phyloP scores from a whole-genome alignment of 257 asterid genomes.

The Plantago ovata region DNA sequence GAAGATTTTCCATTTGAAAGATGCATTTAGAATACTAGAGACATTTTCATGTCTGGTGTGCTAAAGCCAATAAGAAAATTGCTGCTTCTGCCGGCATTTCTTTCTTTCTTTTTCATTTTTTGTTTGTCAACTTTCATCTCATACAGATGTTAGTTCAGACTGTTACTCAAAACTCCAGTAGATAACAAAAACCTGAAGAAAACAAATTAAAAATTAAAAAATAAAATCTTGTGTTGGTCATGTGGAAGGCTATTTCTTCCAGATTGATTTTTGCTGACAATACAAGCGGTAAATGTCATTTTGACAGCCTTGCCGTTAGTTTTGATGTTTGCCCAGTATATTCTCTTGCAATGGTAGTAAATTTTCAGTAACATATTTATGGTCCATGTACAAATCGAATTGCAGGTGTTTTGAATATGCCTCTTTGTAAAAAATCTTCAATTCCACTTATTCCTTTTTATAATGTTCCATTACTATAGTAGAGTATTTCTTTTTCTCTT shows the following conservation, averaged over 20 bases:
- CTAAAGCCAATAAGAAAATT: conserved; percentile 4
- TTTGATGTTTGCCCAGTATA: too few species aligned
- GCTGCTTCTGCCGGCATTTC: conserved; percentile 5
- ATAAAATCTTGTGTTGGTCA: conserved; percentile 6
- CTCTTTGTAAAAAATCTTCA: too few species aligned
- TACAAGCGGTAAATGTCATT: too few species aligned
- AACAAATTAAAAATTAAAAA: not conserved
- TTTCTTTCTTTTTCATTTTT: too few species aligned
- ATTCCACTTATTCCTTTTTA: too few species aligned
- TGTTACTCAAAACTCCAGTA: not conserved
- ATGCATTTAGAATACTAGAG: not conserved
- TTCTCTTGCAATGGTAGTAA: too few species aligned
- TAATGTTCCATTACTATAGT: too few species aligned
- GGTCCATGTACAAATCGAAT: too few species aligned
- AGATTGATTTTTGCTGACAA: not conserved
- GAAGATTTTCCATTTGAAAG: conserved; percentile 13
- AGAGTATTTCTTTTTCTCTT: too few species aligned
- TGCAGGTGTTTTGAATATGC: too few species aligned
- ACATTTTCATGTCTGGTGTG: not conserved
- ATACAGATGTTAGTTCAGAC: conserved; percentile 3
- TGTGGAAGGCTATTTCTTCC: conserved; percentile 1
- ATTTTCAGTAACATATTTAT: too few species aligned
- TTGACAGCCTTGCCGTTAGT: too few species aligned
- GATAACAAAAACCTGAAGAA: not conserved
- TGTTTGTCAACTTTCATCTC: not conserved